phyloP scores from a whole-genome alignment of 345 rosid species.

The Iberis pinnata region DNA sequence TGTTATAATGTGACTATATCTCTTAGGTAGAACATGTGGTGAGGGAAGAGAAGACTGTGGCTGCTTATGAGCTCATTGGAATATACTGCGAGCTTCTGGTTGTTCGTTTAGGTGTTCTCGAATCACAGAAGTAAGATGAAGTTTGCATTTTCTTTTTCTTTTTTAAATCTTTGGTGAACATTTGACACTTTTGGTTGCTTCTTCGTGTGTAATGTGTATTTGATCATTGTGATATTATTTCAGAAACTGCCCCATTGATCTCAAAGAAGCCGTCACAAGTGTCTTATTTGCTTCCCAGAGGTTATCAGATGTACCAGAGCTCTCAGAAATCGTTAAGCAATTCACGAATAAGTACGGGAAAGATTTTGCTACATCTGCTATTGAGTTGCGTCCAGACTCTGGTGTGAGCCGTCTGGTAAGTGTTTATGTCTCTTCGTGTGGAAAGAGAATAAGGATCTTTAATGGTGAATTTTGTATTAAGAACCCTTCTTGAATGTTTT shows the following conservation, averaged over 20 bases:
- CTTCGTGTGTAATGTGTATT: background rate
- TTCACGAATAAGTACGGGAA: constrained; percentile 80
- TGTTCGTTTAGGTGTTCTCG: constrained; percentile 71
- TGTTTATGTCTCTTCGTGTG: background rate
- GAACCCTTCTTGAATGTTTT: constrained; percentile 1
- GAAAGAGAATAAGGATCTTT: too few relatives aligned
- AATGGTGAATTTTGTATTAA: background rate
- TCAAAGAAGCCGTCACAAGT: constrained; percentile 76
- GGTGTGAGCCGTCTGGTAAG: constrained; percentile 88
- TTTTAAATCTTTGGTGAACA: background rate
- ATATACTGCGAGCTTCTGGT: constrained; percentile 72
- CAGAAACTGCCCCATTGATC: constrained; percentile 73
- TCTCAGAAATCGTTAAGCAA: constrained; percentile 59
- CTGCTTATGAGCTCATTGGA: constrained; percentile 74
- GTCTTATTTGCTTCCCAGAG: constrained; percentile 80
- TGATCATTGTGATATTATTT: constrained; percentile 13
- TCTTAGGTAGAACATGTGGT: constrained; percentile 83
- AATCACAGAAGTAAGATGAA: constrained; percentile 60
- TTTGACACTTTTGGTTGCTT: too few relatives aligned
- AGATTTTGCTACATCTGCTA: constrained; percentile 61
- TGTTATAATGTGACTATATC: too few relatives aligned
- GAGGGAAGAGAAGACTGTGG: constrained; percentile 86
- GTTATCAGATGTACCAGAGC: constrained; percentile 80
- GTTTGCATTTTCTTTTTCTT: background rate
- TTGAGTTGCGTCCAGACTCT: constrained; percentile 83